A percentile compares a stretch with the other conserved stretches of the same genome.
Evolutionary conservation across 2,329 filamentous ascomycete species (phyloP).

Genomic region (Exophiala lecanii-corni): DNA sequence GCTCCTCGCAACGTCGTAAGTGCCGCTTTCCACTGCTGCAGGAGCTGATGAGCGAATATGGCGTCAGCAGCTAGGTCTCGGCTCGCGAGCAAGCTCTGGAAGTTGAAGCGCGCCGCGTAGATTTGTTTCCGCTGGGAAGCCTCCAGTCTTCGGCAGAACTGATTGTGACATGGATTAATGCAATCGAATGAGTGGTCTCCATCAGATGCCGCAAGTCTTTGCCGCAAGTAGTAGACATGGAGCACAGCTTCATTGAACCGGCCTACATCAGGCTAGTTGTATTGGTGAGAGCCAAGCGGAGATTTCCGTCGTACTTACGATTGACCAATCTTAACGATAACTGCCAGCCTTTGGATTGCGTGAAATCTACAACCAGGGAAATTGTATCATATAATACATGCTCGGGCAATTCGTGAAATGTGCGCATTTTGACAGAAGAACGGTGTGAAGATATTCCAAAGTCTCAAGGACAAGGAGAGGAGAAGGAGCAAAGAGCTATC

Average conservation of each 20-base stretch:
- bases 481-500: no score
- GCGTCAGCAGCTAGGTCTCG: neutral
- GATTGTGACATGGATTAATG: conserved; percentile 7
- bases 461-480: no score
- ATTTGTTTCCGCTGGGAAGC: conserved; percentile 6
- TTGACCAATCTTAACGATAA: conserved; percentile 13
- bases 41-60: conserved; percentile 2
- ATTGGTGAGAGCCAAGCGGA: conserved; percentile 2
- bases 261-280: conserved; percentile 3
- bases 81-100: conserved; percentile 11
- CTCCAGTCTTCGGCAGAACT: conserved; percentile 3
- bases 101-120: conserved; percentile 10
- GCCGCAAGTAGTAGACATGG: conserved; percentile 8
- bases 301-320: conserved; percentile 10
- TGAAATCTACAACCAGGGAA: conserved; percentile 7
- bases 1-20: conserved; percentile 7
- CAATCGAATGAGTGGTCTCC: conserved; percentile 12
- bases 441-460: neutral
- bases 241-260: conserved; percentile 15
- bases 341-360: conserved; percentile 11
- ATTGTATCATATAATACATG: conserved; percentile 8
- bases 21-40: conserved; percentile 10
- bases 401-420: conserved; percentile 6
- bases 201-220: conserved; percentile 2
- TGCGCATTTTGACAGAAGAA: conserved; percentile 2